Percentiles rank a stretch among this genome's conserved stretches.
Evolutionary conservation across 306 rosid genomes (phyloP).

Genomic region (Delonix regia): DNA sequence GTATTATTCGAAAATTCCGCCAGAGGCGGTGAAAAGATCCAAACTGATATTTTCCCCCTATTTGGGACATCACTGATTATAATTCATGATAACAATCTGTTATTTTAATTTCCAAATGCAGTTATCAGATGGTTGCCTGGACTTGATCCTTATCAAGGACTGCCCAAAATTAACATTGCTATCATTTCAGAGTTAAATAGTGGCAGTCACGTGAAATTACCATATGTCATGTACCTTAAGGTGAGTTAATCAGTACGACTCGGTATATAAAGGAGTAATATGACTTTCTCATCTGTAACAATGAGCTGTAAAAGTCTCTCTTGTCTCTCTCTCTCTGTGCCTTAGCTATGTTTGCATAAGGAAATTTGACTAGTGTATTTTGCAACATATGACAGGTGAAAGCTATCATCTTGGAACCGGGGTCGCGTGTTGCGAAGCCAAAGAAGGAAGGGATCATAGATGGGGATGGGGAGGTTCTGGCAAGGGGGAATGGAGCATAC

Average conservation of each 20-base stretch:
- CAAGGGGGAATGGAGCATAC: slow-evolving; percentile 81
- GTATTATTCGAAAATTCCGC: background rate
- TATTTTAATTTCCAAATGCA: slow-evolving; percentile 43
- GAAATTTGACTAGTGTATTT: too few relatives aligned
- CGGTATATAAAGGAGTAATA: background rate
- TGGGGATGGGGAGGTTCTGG: slow-evolving; percentile 89
- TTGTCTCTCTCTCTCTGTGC: background rate
- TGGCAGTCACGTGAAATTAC: slow-evolving; percentile 82
- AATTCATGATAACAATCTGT: background rate
- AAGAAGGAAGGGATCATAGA: slow-evolving; percentile 85
- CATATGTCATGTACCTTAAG: slow-evolving; percentile 78
- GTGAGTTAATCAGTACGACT: slow-evolving; percentile 42
- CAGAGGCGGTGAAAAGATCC: too few relatives aligned
- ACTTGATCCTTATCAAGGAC: slow-evolving; percentile 62
- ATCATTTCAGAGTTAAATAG: slow-evolving; percentile 55
- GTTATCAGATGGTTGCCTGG: slow-evolving; percentile 94
- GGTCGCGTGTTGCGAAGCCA: slow-evolving; percentile 50
- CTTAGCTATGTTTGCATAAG: slow-evolving; percentile 6
- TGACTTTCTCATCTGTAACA: slow-evolving; percentile 6
- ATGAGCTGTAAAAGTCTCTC: background rate
- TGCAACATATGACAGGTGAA: slow-evolving; percentile 64
- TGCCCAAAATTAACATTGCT: slow-evolving; percentile 72
- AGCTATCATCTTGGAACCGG: slow-evolving; percentile 85
- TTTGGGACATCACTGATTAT: background rate
- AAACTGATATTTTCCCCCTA: background rate